Conservation (phyloP, 441 rosid genomes). For the Dalechampia spathulata region DNA sequence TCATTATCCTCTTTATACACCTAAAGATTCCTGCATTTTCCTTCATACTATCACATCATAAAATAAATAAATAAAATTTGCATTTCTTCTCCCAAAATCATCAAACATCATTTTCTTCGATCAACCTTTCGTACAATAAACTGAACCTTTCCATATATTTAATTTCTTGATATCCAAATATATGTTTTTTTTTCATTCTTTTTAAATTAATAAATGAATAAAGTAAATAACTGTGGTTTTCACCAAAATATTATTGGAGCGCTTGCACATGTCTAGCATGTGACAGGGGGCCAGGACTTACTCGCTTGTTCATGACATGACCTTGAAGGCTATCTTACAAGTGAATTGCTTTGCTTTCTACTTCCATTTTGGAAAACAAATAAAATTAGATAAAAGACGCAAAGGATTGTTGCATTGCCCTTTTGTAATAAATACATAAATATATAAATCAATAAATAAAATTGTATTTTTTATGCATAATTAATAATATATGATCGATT, state of each 20-base stretch:
- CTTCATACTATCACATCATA: slow-evolving; percentile 8
- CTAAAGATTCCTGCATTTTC: slow-evolving; percentile 1
- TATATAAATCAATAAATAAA: too few species aligned
- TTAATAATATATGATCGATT: too few species aligned
- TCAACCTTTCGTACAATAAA: slow-evolving; percentile 6
- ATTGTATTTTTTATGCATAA: too few species aligned
- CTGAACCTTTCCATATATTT: neutral
- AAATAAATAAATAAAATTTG: neutral
- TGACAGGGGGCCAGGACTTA: slow-evolving; percentile 21
- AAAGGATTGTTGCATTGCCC: too few species aligned
- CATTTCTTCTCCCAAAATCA: neutral
- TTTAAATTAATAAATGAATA: neutral
- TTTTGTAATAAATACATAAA: too few species aligned
- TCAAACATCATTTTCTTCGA: slow-evolving; percentile 23
- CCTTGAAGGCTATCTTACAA: neutral
- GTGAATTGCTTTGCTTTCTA: too few species aligned
- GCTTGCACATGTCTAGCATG: slow-evolving; percentile 18
- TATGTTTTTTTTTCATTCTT: neutral
- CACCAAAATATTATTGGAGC: slow-evolving; percentile 5
- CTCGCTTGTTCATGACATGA: neutral
- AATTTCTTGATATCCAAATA: neutral
- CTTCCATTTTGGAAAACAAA: too few species aligned
- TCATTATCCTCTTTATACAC: neutral
- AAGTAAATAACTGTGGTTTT: neutral
- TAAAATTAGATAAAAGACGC: too few species aligned